These are phyloP conservation scores for Cubamyces lactineus DNA, from an alignment of 768 basidiomycete genomes.

Conservation along the genomic window DNA sequence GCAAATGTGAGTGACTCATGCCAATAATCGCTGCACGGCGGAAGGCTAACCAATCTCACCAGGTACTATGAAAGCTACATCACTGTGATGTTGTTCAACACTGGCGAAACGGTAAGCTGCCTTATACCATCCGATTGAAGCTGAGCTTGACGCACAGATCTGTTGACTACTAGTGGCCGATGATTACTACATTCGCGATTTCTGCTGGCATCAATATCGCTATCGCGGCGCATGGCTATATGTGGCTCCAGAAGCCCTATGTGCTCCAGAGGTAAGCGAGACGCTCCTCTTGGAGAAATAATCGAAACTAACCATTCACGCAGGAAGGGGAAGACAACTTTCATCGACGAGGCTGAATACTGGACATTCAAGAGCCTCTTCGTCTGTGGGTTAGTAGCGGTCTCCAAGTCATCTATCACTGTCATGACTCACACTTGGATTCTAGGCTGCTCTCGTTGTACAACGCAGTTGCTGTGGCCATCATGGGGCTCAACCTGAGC, in stretches of 20 bases:
- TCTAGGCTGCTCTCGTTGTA: constrained; percentile 7
- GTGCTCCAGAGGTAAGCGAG: background rate
- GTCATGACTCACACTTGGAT: too few species aligned
- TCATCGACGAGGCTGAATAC: constrained; percentile 4
- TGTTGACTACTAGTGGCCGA: constrained; percentile 9
- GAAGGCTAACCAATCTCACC: background rate
- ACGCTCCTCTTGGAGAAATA: too few species aligned
- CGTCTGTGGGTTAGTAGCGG: constrained; percentile 5
- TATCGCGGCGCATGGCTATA: constrained; percentile 1
- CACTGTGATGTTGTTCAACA: background rate
- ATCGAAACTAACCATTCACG: background rate
- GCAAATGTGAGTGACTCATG: background rate
- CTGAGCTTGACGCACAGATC: background rate
- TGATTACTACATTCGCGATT: constrained; percentile 1
- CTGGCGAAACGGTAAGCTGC: background rate
- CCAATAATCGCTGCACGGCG: background rate
- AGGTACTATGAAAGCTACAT: background rate
- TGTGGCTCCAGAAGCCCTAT: constrained; percentile 14
- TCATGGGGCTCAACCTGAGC: background rate
- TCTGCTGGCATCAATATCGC: constrained; percentile 1
- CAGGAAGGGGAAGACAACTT: background rate
- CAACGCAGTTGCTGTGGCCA: constrained; percentile 1
- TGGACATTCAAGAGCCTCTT: constrained; percentile 20
- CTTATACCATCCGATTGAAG: too few species aligned
- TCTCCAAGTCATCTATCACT: background rate